Conservation (phyloP, 2,329 filamentous ascomycete species). For the Pestalotiopsis sp. region DNA sequence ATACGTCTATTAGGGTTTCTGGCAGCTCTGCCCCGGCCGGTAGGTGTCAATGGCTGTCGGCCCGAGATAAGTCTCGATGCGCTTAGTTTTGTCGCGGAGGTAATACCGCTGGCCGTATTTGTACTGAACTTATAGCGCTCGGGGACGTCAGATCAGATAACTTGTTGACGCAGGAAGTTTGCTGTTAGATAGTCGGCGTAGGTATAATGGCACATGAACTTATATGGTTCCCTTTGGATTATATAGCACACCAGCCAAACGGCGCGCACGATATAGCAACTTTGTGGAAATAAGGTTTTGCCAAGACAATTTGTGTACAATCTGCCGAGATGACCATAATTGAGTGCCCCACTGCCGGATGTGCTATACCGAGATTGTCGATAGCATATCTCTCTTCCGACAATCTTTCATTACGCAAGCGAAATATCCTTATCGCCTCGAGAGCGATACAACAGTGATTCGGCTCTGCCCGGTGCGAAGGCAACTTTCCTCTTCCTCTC, state of each 20-base stretch:
- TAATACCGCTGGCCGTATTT: slow-evolving; percentile 36
- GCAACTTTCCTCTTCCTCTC: neutral
- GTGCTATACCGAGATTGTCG: neutral
- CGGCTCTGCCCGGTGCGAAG: neutral
- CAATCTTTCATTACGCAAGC: neutral
- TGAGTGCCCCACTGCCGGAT: neutral
- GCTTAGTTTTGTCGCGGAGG: slow-evolving; percentile 25
- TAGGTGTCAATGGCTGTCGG: slow-evolving; percentile 30
- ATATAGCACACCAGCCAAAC: too few species aligned
- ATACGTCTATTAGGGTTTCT: slow-evolving; percentile 42
- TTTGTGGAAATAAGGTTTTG: neutral
- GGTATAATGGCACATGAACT: too few species aligned
- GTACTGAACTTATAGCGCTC: too few species aligned
- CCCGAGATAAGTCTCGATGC: slow-evolving; percentile 38
- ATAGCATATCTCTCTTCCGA: neutral
- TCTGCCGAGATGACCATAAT: neutral
- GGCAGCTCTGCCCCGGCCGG: slow-evolving; percentile 34
- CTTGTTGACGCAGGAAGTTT: too few species aligned
- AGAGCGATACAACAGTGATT: neutral
- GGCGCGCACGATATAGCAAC: too few species aligned
- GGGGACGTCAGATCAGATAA: too few species aligned
- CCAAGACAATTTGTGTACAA: neutral
- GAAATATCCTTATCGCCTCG: neutral
- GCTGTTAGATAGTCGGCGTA: too few species aligned
- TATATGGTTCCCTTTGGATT: too few species aligned